These are phyloP conservation scores for Fragaria vesca DNA, from an alignment of 306 rosid genomes.

Conservation along the genomic window DNA sequence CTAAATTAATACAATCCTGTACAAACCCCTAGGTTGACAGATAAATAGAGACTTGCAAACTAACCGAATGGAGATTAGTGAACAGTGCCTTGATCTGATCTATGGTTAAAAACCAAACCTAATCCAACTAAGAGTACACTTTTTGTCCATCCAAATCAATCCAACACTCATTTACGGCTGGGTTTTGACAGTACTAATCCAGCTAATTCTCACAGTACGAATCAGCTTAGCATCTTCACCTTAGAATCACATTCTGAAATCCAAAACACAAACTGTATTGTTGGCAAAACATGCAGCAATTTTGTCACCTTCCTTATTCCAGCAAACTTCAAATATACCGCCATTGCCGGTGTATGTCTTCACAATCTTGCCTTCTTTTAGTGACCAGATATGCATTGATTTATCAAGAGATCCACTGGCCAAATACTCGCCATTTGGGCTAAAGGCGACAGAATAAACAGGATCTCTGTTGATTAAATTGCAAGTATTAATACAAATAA, in stretches of 20 bases:
- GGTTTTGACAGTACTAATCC: not conserved
- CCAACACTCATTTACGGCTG: constrained; percentile 1
- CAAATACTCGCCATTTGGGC: constrained; percentile 88
- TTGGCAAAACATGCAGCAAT: constrained; percentile 91
- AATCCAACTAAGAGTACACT: constrained; percentile 14
- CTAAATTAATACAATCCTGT: not conserved
- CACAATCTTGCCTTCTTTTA: constrained; percentile 85
- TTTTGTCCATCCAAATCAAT: not conserved
- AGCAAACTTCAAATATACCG: constrained; percentile 94
- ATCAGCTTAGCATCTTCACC: not conserved
- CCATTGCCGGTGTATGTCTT: constrained; percentile 82
- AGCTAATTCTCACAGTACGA: not conserved
- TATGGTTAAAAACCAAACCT: constrained; percentile 22
- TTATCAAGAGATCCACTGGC: constrained; percentile 92
- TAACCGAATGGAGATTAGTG: constrained; percentile 3
- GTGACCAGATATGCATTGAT: constrained; percentile 82
- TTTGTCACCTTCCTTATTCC: constrained; percentile 91
- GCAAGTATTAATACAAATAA: not conserved
- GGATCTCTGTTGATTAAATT: constrained; percentile 44
- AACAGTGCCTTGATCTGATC: not conserved
- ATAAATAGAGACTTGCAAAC: not conserved
- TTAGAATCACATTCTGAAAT: constrained; percentile 44
- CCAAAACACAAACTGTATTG: constrained; percentile 77
- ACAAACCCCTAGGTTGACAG: constrained; percentile 7
- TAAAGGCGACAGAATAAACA: constrained; percentile 92